Percentiles rank a stretch among this genome's conserved stretches.
These are phyloP conservation scores for Lepraria neglecta DNA, from an alignment of 495 filamentous ascomycete genomes.

Conservation along the genomic window DNA sequence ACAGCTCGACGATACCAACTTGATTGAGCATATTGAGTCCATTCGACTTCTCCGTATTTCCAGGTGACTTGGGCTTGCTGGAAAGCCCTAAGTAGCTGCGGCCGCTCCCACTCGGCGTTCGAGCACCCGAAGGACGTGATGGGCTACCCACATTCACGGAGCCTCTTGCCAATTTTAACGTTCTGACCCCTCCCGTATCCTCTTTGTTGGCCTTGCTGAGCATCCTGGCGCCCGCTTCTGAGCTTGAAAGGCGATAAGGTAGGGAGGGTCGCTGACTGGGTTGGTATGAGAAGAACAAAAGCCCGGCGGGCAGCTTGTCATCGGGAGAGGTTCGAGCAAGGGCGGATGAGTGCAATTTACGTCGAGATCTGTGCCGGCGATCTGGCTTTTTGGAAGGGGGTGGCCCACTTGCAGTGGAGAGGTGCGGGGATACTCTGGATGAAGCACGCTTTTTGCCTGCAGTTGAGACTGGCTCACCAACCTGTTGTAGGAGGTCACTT, in stretches of 20 bases:
- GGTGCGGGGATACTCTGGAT: conserved; percentile 19
- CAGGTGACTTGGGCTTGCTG: conserved; percentile 14
- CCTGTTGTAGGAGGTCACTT: conserved; percentile 13
- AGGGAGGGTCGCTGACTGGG: conserved; percentile 41
- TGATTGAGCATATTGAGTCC: conserved; percentile 39
- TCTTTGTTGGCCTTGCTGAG: conserved; percentile 46
- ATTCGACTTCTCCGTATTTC: conserved; percentile 4
- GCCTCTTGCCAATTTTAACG: conserved; percentile 56
- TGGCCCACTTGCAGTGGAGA: conserved; percentile 16
- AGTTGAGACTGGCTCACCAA: not conserved
- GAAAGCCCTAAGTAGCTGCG: conserved; percentile 14
- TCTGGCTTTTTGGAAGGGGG: conserved; percentile 25
- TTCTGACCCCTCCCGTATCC: conserved; percentile 51
- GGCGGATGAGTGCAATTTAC: conserved; percentile 15
- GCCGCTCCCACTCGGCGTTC: conserved; percentile 23
- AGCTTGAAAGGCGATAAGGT: conserved; percentile 49
- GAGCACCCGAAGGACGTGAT: conserved; percentile 28
- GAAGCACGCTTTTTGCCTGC: conserved; percentile 24
- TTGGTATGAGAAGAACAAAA: conserved; percentile 54
- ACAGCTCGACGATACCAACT: conserved; percentile 56
- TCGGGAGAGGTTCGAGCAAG: conserved; percentile 6
- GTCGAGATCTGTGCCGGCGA: conserved; percentile 21
- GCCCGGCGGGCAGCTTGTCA: conserved; percentile 37
- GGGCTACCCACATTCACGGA: conserved; percentile 46
- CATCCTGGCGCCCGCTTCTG: conserved; percentile 52